Base-by-base conservation (phyloP, 306 rosid genomes). In the Quercus bicolor region DNA sequence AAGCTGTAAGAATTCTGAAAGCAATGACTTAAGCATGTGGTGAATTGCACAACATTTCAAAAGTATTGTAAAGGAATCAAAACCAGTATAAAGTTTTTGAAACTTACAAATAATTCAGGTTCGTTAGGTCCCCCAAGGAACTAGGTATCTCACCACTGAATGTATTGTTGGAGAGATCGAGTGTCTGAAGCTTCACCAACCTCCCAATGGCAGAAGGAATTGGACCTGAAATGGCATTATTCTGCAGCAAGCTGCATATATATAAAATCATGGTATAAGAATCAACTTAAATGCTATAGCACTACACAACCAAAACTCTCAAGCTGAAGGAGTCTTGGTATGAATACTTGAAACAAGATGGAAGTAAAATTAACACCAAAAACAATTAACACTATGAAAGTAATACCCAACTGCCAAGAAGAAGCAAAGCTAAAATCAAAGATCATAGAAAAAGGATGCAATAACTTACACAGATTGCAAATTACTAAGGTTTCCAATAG, bases 61-160 rank as follows among this genome's bases (percentile, higher is more conserved):
- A 75, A 37, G 75, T 83, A 61, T 4, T 53, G 69, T 19, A 8
- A 37, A 73, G 37, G 23, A 31, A 23, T 53, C 43, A 65, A 65
- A 70, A 14, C 56, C 34, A 28, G 26, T 51, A 29, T 2, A 15
- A 29, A 74, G 78, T 31, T 75, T 70, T 68, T 75, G 80, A 79
- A 77, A 87, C 98, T 87, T 90, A 96, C 99, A 96, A 81, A 88
- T 90, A 93, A 80, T 96, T 96, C 57, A 96, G 87, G 86, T 90
- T 90, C 87, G 82, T 90, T 43, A 96, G 84, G 83, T 83, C 90
- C 78, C 97, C 99, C 77, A 96, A 74, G 78, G 98, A 90, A 82
- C 85, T 88, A 12, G 99, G 98, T 81, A 96, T 93, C 72, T 71
- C 86, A 16, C 98, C 99, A 68, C 48, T 76, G 75, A 96, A 88